Base-by-base conservation (phyloP, 345 rosid species). In the Salix suchowensis region DNA sequence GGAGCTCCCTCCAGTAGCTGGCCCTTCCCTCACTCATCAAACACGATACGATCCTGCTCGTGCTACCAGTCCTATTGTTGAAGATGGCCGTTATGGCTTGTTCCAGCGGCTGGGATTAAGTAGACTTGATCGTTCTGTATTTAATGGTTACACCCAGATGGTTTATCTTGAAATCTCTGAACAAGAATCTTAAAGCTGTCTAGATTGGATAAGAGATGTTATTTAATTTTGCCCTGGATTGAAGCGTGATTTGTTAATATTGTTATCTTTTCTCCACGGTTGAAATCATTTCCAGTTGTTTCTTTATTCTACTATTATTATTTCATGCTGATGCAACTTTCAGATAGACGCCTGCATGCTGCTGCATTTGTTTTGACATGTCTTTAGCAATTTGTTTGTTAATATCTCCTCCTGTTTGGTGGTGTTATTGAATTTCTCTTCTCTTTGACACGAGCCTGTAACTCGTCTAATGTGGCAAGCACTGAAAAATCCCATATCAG, bases 71-170 rank as follows among this genome's bases (percentile, higher is more conserved):
- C 99, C 98, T 4, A 82, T 93, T 13, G 97, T 96, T 55, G 97
- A 93, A 86, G 99, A 96, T 84, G 98, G 98, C 26, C 91, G 84
- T 15, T 86, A 81, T 82, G 88, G 94, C 67, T 79, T 90, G 85
- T 93, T 92, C 81, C 91, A 92, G 81, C 83, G 90, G 28, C 84
- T 96, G 10, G 97, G 98, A 66, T 86, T 96, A 71, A 85, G 87
- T 78, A 86, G 90, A 74, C 86, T 92, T 1, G 94, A 93, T 65
- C 84, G 78, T 54, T 92, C 96, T 58, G 93, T 96, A 77, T 93
- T 93, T 83, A 96, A 92, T 79, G 99, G 98, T 23, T 96, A 96
- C 73, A 96, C 99, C 32, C 99, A 96, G 86, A 96, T 96, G 99
- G 98, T 91, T 28, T 93, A 96, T 83, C 74, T 93, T 81, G 82